A percentile compares a stretch with the other conserved stretches of the same genome.
Evolutionary conservation across 202 grass and related monocot species (phyloP).

Genomic region (Cymbopogon flexuosus): DNA sequence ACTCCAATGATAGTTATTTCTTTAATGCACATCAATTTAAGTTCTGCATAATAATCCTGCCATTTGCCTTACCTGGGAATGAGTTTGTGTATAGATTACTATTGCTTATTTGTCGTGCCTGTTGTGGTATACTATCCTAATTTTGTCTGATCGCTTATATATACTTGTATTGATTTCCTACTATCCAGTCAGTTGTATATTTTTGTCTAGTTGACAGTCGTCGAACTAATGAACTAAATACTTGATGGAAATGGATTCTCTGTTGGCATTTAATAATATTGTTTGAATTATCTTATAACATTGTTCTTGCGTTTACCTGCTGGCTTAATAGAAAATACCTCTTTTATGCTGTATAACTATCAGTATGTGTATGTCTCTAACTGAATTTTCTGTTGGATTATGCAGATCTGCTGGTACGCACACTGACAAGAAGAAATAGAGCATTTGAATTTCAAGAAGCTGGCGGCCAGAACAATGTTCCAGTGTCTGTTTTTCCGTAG

Average conservation of each 20-base stretch:
- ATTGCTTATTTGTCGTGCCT: background rate
- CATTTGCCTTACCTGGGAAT: background rate
- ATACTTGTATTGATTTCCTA: background rate
- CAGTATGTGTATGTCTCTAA: background rate
- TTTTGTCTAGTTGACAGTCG: background rate
- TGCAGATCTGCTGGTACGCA: slow-evolving; percentile 46
- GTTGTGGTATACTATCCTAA: background rate
- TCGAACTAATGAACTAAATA: no score
- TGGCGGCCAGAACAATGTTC: background rate
- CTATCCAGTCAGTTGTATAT: background rate
- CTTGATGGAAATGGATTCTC: background rate
- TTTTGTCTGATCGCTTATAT: background rate
- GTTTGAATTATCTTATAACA: background rate
- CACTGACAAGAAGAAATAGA: slow-evolving; percentile 69
- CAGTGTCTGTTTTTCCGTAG: slow-evolving; percentile 35
- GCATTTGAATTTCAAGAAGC: slow-evolving; percentile 9
- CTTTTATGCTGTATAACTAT: background rate
- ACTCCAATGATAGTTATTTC: background rate
- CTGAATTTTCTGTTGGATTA: background rate
- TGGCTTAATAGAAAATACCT: no score
- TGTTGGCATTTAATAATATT: background rate
- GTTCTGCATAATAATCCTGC: background rate
- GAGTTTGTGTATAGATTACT: background rate
- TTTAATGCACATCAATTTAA: background rate
- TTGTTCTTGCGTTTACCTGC: background rate